These are phyloP conservation scores for Coemansia sp. DNA, from an alignment of 192 early-diverging fungal genomes.

Conservation along the genomic window DNA sequence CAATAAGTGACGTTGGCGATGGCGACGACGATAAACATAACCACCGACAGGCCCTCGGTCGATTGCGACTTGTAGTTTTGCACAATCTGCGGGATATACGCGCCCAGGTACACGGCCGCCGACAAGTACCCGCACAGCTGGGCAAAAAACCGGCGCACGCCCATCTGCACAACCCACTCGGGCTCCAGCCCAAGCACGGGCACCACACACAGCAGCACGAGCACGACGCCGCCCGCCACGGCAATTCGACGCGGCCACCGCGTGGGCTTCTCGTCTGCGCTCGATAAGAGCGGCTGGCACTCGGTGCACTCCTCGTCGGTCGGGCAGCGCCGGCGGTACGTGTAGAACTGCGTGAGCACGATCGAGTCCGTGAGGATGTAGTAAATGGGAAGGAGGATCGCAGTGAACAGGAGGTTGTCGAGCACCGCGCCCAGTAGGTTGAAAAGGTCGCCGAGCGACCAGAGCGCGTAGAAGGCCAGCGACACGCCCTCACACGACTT, in stretches of 20 bases:
- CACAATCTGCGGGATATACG: constrained; percentile 75
- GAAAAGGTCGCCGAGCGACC: constrained; percentile 76
- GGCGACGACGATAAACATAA: constrained; percentile 75
- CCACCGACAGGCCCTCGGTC: constrained; percentile 72
- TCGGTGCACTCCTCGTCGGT: not conserved
- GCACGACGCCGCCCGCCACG: not conserved
- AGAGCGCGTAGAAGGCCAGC: constrained; percentile 67
- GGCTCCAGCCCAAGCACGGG: not conserved
- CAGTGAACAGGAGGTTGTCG: constrained; percentile 64
- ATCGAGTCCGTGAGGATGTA: constrained; percentile 68
- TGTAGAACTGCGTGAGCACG: constrained; percentile 63
- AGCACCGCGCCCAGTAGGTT: constrained; percentile 66
- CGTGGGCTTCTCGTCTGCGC: not conserved
- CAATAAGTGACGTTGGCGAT: constrained; percentile 64
- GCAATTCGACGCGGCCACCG: not conserved
- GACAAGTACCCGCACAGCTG: constrained; percentile 73
- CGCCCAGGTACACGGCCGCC: constrained; percentile 65
- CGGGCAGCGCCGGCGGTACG: constrained; percentile 42
- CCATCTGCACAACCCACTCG: constrained; percentile 18
- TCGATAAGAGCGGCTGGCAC: not conserved
- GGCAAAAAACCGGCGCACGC: constrained; percentile 37
- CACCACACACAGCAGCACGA: not conserved
- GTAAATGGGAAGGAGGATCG: constrained; percentile 67
- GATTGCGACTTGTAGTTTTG: constrained; percentile 65
- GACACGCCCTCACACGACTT: constrained; percentile 76